phyloP scores from a whole-genome alignment of 768 basidiomycete species.

The Boletus vermiculosoides region DNA sequence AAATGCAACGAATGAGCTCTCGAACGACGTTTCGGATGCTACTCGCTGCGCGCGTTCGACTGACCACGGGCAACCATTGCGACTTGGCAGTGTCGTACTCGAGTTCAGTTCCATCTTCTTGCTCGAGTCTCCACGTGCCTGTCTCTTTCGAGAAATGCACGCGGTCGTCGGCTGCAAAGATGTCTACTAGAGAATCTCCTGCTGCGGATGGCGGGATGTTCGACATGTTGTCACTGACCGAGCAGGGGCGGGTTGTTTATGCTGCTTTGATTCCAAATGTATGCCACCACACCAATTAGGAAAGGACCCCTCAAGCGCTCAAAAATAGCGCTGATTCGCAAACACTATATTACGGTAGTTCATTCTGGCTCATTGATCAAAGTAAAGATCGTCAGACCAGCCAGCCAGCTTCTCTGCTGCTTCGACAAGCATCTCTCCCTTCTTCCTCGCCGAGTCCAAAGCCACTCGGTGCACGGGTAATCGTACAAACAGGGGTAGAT shows the following conservation, averaged over 20 bases:
- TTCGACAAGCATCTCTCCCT: constrained; percentile 19
- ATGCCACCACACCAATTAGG: constrained; percentile 6
- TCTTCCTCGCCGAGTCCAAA: constrained; percentile 20
- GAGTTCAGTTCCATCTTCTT: constrained; percentile 85
- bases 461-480: constrained; percentile 27
- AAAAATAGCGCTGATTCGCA: not conserved
- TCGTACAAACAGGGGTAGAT: constrained; percentile 16
- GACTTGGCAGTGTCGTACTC: constrained; percentile 81
- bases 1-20: constrained; percentile 5
- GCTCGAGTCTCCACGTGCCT: constrained; percentile 85
- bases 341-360: not conserved
- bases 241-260: constrained; percentile 32
- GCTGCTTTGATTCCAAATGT: constrained; percentile 35
- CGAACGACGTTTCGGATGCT: not conserved
- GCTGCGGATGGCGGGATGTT: constrained; percentile 45
- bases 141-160: constrained; percentile 76
- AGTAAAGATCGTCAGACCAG: constrained; percentile 28
- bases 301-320: not conserved
- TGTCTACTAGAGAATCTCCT: constrained; percentile 52
- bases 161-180: constrained; percentile 77
- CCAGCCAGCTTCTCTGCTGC: constrained; percentile 18
- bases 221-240: constrained; percentile 22
- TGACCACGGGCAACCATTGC: constrained; percentile 81
- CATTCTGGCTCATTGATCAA: constrained; percentile 8
- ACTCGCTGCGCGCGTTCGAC: constrained; percentile 26